Evolutionary conservation across 2,329 filamentous ascomycete genomes (phyloP).

Genomic region (Tolypocladium endophyticum): DNA sequence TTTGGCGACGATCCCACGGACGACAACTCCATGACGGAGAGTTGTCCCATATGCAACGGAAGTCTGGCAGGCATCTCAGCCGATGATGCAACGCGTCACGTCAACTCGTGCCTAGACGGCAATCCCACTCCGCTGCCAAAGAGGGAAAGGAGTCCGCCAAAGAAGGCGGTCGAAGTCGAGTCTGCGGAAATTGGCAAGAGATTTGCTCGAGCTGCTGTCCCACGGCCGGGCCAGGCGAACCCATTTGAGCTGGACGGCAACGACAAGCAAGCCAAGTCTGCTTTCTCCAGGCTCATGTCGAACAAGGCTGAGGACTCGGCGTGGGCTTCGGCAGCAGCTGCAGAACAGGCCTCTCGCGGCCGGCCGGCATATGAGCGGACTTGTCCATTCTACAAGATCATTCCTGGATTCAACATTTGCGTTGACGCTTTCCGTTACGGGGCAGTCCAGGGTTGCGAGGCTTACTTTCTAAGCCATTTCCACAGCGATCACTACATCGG

Average conservation of each 20-base stretch:
- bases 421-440: slow-evolving; percentile 96
- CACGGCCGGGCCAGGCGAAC: slow-evolving; percentile 70
- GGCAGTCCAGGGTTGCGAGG: slow-evolving; percentile 80
- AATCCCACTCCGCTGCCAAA: slow-evolving; percentile 50
- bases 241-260: slow-evolving; percentile 52
- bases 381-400: slow-evolving; percentile 97
- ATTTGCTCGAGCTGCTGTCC: slow-evolving; percentile 57
- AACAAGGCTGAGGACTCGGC: slow-evolving; percentile 81
- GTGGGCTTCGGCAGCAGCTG: slow-evolving; percentile 77
- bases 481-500: slow-evolving; percentile 97
- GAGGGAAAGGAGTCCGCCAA: slow-evolving; percentile 6
- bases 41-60: slow-evolving; percentile 70
- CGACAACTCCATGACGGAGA: slow-evolving; percentile 19
- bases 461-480: slow-evolving; percentile 96
- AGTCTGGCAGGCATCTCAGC: slow-evolving; percentile 47
- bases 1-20: slow-evolving; percentile 20
- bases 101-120: slow-evolving; percentile 88
- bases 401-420: slow-evolving; percentile 84
- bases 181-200: slow-evolving; percentile 38
- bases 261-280: slow-evolving; percentile 43
- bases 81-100: slow-evolving; percentile 69
- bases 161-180: slow-evolving; percentile 18
- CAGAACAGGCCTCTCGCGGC: slow-evolving; percentile 67
- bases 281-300: slow-evolving; percentile 90
- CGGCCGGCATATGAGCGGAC: slow-evolving; percentile 81